Evolutionary conservation across 345 rosid genomes (phyloP), one percentile per base, ranked within the genome.

Genomic region (Kandelia obovata): DNA sequence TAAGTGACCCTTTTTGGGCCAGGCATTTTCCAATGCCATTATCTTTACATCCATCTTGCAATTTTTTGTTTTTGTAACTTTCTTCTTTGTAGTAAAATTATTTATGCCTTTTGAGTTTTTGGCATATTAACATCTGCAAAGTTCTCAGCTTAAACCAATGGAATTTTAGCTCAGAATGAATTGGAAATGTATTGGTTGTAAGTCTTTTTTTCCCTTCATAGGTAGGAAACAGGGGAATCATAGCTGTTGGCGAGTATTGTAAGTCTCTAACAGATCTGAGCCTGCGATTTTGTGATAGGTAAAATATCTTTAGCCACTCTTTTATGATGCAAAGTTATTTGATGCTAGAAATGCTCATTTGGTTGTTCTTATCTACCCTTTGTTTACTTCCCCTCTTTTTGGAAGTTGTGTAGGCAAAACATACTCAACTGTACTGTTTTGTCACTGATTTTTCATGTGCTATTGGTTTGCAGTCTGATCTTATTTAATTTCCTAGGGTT

Each of bases 201-300:
- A 59, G 59, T 53, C 19, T 49, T 58, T 8, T 8, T 28, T 51
- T 13, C 39, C 39, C 9, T 51, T 70, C 46, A 58, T 77, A 93
- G 98, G 71, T 93, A 72, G 98, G 98, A 64, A 84, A 83, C 86
- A 88, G 77, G 78, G 98, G 91, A 69, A 83, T 93, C 56, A 53
- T 86, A 39, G 96, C 97, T 35, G 66, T 93, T 71, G 97, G 97
- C 62, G 83, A 87, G 82, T 43, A 91, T 73, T 91, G 96, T 69
- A 84, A 83, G 75, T 84, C 83, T 69, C 94, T 93, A 53, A 81
- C 77, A 6, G 97, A 91, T 72, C 96, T 93, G 69, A 91, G 92
- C 83, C 85, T 93, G 58, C 89, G 89, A 26, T 91, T 93, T 75
- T 93, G 98, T 71, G 91, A 89, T 63, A 91, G 88, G 98, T 91